Conservation (phyloP, 805 yeast genomes). For the Wickerhamiella sorbophila region DNA sequence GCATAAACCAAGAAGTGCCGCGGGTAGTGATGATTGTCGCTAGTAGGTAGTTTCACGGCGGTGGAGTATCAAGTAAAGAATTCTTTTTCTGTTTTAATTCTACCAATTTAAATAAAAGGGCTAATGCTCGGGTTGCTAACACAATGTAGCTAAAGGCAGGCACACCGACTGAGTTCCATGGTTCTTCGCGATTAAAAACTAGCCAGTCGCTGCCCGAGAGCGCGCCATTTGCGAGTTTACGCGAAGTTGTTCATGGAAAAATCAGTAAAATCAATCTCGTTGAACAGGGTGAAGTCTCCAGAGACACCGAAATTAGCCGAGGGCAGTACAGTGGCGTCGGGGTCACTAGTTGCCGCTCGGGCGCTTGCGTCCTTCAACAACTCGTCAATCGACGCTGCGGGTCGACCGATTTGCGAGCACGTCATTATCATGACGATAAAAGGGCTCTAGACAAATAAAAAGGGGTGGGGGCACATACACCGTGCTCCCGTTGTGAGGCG, state of each 20-base stretch:
- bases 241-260: neutral
- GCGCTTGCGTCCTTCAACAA: conserved; percentile 13
- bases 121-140: too few species aligned
- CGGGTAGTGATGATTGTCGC: too few species aligned
- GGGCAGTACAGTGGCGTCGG: conserved; percentile 13
- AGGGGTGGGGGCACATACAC: neutral
- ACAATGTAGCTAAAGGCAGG: neutral
- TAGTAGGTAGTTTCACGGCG: too few species aligned
- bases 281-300: conserved; percentile 17
- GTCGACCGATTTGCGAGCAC: conserved; percentile 10
- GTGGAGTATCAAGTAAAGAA: too few species aligned
- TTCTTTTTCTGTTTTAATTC: too few species aligned
- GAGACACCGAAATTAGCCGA: conserved; percentile 12
- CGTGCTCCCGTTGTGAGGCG: neutral
- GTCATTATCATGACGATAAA: neutral
- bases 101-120: neutral
- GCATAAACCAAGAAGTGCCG: too few species aligned
- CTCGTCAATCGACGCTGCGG: conserved; percentile 24
- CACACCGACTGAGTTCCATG: neutral
- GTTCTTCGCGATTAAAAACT: neutral
- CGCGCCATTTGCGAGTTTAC: conserved; percentile 17
- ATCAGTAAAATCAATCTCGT: conserved; percentile 9
- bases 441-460: neutral
- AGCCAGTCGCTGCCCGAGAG: conserved; percentile 4
- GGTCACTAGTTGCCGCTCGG: conserved; percentile 16